Percentiles rank a stretch among this genome's conserved stretches.
phyloP scores from a whole-genome alignment of 2,329 filamentous ascomycete genomes.

The Ceratocystis lukuohia region DNA sequence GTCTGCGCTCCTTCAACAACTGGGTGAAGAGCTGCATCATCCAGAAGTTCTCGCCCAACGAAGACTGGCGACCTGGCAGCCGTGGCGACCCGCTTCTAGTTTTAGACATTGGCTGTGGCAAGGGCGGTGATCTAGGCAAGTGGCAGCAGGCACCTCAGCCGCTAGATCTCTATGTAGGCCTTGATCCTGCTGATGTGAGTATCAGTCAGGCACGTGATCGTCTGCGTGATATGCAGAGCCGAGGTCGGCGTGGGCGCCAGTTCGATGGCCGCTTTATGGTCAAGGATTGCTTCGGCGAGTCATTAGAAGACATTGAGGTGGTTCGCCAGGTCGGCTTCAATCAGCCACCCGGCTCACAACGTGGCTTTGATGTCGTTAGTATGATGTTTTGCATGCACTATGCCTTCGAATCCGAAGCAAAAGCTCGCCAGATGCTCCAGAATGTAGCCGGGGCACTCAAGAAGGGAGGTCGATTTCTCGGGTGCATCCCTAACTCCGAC shows the following conservation, averaged over 20 bases:
- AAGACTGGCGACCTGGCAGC: slow-evolving; percentile 53
- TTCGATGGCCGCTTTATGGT: slow-evolving; percentile 81
- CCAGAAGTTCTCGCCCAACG: slow-evolving; percentile 81
- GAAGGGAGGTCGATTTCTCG: slow-evolving; percentile 88
- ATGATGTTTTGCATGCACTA: slow-evolving; percentile 99
- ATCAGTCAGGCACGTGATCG: slow-evolving; percentile 82
- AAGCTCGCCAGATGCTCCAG: slow-evolving; percentile 79
- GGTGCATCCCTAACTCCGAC: slow-evolving; percentile 94
- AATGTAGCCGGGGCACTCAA: slow-evolving; percentile 85
- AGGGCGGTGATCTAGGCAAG: slow-evolving; percentile 88
- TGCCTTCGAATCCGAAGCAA: slow-evolving; percentile 83
- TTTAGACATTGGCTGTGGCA: slow-evolving; percentile 89
- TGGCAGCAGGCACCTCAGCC: slow-evolving; percentile 90
- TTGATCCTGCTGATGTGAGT: slow-evolving; percentile 84
- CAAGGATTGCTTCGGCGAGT: slow-evolving; percentile 85
- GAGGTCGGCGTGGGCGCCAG: slow-evolving; percentile 44
- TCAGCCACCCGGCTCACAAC: slow-evolving; percentile 48
- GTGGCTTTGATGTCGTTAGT: slow-evolving; percentile 88
- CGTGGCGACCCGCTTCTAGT: slow-evolving; percentile 53
- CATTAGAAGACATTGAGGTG: slow-evolving; percentile 67
- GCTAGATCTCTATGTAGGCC: slow-evolving; percentile 84
- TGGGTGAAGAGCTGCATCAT: slow-evolving; percentile 98
- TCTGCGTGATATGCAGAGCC: slow-evolving; percentile 57
- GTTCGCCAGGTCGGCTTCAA: slow-evolving; percentile 82
- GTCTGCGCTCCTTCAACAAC: slow-evolving; percentile 89